These are phyloP conservation scores for Exophiala calicioides DNA, from an alignment of 2,329 filamentous ascomycete species.

Conservation along the genomic window DNA sequence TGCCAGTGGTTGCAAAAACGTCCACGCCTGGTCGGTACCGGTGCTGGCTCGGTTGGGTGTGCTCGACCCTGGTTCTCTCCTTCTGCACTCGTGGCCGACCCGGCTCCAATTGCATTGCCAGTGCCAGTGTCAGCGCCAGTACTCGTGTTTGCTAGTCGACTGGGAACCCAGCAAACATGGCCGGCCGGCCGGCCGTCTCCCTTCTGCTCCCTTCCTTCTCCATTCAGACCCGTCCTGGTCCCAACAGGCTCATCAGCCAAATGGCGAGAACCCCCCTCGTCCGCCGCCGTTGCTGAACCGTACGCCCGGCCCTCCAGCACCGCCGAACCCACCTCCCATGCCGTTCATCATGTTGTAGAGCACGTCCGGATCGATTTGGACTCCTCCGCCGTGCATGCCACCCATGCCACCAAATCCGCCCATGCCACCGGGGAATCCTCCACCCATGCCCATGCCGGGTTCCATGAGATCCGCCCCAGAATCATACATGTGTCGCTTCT, in stretches of 20 bases:
- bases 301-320: constrained; percentile 24
- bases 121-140: too few species aligned
- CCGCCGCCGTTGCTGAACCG: constrained; percentile 27
- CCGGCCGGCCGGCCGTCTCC: too few species aligned
- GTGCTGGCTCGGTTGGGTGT: too few species aligned
- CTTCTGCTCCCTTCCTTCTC: neutral
- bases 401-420: constrained; percentile 46
- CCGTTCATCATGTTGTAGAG: constrained; percentile 50
- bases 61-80: too few species aligned
- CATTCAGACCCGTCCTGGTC: too few species aligned
- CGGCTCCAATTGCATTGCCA: too few species aligned
- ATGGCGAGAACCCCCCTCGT: constrained; percentile 28
- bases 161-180: too few species aligned
- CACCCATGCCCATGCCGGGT: constrained; percentile 72
- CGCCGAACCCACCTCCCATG: constrained; percentile 39
- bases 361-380: constrained; percentile 40
- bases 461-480: constrained; percentile 90
- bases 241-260: constrained; percentile 27
- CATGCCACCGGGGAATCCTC: constrained; percentile 40
- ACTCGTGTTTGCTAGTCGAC: too few species aligned
- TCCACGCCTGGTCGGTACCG: too few species aligned
- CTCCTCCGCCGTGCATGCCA: constrained; percentile 51
- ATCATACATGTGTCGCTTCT: constrained; percentile 91
- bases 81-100: too few species aligned
- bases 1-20: too few species aligned